Percentiles rank a stretch among this genome's conserved stretches.
Conservation (phyloP, 306 rosid genomes). For the Cajanus cajan region DNA sequence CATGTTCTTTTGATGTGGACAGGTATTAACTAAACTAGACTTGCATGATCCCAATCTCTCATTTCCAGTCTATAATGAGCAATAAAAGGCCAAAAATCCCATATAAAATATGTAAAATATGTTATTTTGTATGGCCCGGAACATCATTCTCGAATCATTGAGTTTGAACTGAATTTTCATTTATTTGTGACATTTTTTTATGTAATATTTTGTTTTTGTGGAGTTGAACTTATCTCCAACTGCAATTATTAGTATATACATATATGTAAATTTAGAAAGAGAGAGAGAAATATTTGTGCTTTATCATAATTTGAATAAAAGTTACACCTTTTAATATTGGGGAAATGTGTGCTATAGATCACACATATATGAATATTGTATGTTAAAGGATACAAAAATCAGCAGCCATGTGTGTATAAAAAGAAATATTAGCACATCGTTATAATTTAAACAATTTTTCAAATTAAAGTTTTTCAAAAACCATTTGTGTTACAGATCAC, state of each 20-base stretch:
- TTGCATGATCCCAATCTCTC: constrained; percentile 21
- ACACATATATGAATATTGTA: background rate
- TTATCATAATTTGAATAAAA: background rate
- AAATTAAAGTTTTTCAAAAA: background rate
- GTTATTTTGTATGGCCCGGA: background rate
- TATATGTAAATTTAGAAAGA: background rate
- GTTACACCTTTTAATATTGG: background rate
- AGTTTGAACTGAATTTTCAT: constrained; percentile 24
- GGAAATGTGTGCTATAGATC: background rate
- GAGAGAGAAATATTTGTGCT: background rate
- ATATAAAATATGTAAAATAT: background rate
- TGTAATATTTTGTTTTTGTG: background rate
- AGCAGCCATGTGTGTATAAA: background rate
- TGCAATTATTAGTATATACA: background rate
- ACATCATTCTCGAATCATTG: constrained; percentile 33
- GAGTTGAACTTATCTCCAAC: constrained; percentile 21
- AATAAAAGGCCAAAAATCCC: constrained; percentile 13
- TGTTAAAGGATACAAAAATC: background rate
- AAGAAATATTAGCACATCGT: background rate
- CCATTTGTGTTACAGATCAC: background rate
- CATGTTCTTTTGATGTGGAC: constrained; percentile 27
- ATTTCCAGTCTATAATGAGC: constrained; percentile 12
- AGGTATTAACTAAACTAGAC: constrained; percentile 12
- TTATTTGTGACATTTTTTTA: background rate
- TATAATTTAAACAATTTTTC: background rate